Evolutionary conservation across 352 stramenopile species (phyloP).

Genomic region (Elongisporangium undulatum): DNA sequence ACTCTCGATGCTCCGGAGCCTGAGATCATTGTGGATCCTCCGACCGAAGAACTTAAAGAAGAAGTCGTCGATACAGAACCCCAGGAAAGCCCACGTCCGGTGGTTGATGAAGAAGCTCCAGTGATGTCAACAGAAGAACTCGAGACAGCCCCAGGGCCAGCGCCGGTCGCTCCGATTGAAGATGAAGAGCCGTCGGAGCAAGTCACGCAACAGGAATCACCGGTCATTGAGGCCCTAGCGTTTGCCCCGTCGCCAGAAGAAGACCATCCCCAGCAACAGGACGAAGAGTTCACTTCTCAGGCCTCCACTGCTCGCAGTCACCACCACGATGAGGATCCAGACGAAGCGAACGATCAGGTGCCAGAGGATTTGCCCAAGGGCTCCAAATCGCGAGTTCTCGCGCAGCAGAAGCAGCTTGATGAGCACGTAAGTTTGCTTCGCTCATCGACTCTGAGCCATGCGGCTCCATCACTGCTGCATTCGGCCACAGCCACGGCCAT

Average conservation of each 20-base stretch:
- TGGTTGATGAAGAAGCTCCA: neutral
- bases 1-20: neutral
- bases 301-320: neutral
- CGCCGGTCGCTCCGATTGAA: neutral
- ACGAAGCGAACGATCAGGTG: constrained; percentile 5
- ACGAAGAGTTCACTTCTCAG: neutral
- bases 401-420: constrained; percentile 20
- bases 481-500: constrained; percentile 5
- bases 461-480: neutral
- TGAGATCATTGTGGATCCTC: neutral
- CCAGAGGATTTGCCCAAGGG: constrained; percentile 11
- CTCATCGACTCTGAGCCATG: constrained; percentile 3
- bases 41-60: neutral
- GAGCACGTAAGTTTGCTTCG: constrained; percentile 24
- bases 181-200: no score
- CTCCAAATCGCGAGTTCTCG: constrained; percentile 20
- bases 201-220: no score
- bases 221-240: neutral
- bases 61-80: neutral
- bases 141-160: neutral
- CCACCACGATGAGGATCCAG: neutral
- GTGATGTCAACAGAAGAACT: neutral
- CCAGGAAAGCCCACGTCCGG: neutral
- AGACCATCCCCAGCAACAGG: neutral
- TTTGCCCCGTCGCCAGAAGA: neutral